Percentiles rank a stretch among this genome's conserved stretches.
These are phyloP conservation scores for Solanum lycopersicoides DNA, from an alignment of 257 asterid species.

Conservation along the genomic window DNA sequence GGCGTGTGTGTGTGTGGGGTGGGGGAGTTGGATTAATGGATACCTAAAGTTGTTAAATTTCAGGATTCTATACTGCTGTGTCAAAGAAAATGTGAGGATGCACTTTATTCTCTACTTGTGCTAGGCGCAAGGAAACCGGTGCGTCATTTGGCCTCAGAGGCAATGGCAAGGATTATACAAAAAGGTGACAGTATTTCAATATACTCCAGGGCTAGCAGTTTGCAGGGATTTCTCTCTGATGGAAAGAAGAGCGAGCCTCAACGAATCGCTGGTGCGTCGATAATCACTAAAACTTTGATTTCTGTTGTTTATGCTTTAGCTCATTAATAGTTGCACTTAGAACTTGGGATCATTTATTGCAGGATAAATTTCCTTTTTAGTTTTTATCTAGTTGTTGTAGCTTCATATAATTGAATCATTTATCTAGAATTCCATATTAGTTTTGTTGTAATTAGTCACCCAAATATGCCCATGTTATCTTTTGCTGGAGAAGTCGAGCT, in stretches of 20 bases:
- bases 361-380: background rate
- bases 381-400: background rate
- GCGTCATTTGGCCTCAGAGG: conserved; percentile 90
- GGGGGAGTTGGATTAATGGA: background rate
- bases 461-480: background rate
- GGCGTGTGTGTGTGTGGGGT: background rate
- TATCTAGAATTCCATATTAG: background rate
- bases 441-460: background rate
- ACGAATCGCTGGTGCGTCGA: conserved; percentile 77
- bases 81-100: conserved; percentile 95
- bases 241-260: conserved; percentile 79
- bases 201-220: conserved; percentile 96
- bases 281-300: background rate
- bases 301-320: background rate
- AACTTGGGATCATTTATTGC: background rate
- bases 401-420: background rate
- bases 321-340: background rate
- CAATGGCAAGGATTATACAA: conserved; percentile 76
- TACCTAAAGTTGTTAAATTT: background rate
- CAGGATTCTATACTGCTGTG: conserved; percentile 78
- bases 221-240: conserved; percentile 95
- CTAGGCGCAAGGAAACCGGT: conserved; percentile 97
- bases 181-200: conserved; percentile 87
- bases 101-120: conserved; percentile 76
- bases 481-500: background rate